A percentile compares a stretch with the other conserved stretches of the same genome.
Evolutionary conservation across 164 flowering plant species (phyloP).

Genomic region (Hamamelis virginiana): DNA sequence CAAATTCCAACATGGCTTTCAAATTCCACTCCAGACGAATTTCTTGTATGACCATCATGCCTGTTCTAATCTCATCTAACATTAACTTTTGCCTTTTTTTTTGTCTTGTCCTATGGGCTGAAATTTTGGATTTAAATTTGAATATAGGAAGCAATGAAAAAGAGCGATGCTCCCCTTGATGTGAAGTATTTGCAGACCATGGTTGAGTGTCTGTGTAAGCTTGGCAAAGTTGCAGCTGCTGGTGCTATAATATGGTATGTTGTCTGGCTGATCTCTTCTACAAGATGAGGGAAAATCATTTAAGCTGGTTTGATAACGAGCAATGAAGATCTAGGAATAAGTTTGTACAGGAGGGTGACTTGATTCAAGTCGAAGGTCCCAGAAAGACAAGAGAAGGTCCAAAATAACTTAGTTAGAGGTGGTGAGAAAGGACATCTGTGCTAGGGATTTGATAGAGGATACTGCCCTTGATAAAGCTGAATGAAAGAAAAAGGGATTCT

Average conservation of each 20-base stretch:
- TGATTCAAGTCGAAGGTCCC: no score
- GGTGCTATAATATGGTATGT: conserved; percentile 95
- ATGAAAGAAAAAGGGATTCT: no score
- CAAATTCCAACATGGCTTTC: conserved; percentile 85
- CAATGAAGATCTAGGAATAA: no score
- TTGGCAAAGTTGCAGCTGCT: conserved; percentile 97
- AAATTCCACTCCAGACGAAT: conserved; percentile 85
- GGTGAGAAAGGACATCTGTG: no score
- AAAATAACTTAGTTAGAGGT: no score
- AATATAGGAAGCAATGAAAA: conserved; percentile 76
- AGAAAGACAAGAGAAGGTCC: no score
- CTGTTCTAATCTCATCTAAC: not conserved
- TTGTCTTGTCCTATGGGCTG: conserved; percentile 8
- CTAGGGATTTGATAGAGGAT: no score
- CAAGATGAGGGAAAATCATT: no score
- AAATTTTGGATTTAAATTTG: conserved; percentile 13
- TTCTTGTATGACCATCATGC: conserved; percentile 56
- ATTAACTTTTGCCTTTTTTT: conserved; percentile 1
- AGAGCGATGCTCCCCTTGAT: conserved; percentile 86
- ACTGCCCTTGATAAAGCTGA: no score
- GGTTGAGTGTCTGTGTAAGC: conserved; percentile 96
- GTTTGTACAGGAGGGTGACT: no score
- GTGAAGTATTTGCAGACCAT: conserved; percentile 92
- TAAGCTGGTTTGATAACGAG: no score
- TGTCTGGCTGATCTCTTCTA: conserved; percentile 10